Percentiles rank a stretch among this genome's conserved stretches.
phyloP scores from a whole-genome alignment of 371 early-diverging fungal genomes.

The Mucor ambiguus region DNA sequence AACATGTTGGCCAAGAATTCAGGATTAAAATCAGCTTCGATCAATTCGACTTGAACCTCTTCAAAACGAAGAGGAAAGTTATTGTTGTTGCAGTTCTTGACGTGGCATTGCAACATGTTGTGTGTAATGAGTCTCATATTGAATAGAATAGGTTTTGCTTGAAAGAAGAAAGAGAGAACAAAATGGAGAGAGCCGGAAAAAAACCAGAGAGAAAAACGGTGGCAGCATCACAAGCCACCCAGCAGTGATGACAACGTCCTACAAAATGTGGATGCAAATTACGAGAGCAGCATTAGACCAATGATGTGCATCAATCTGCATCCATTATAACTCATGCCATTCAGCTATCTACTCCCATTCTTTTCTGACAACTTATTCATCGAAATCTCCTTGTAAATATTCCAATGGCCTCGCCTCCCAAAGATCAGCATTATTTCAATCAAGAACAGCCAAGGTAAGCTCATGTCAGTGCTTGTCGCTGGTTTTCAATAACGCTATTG shows the following conservation, averaged over 20 bases:
- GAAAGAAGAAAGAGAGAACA: background rate
- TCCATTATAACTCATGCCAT: slow-evolving; percentile 9
- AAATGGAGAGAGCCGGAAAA: slow-evolving; percentile 1
- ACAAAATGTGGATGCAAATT: background rate
- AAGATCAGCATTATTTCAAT: background rate
- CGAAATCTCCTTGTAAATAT: background rate
- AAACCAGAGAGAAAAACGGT: background rate
- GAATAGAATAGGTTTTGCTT: background rate
- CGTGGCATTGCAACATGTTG: slow-evolving; percentile 98
- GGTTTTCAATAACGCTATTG: background rate
- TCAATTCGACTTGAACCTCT: slow-evolving; percentile 81
- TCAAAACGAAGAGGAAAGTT: slow-evolving; percentile 90
- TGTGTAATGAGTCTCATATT: slow-evolving; percentile 93
- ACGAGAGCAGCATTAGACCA: background rate
- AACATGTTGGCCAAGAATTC: slow-evolving; percentile 86
- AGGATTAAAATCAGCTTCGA: slow-evolving; percentile 85
- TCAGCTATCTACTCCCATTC: slow-evolving; percentile 1
- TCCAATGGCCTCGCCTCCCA: background rate
- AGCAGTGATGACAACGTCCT: background rate
- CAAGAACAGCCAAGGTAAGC: background rate
- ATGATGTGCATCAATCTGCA: slow-evolving; percentile 13
- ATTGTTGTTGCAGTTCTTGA: slow-evolving; percentile 86
- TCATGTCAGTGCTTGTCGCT: background rate
- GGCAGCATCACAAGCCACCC: slow-evolving; percentile 9
- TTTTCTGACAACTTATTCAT: background rate